Base-by-base conservation (phyloP, 169 alveolate genomes). In the Cryptosporidium andersoni region DNA sequence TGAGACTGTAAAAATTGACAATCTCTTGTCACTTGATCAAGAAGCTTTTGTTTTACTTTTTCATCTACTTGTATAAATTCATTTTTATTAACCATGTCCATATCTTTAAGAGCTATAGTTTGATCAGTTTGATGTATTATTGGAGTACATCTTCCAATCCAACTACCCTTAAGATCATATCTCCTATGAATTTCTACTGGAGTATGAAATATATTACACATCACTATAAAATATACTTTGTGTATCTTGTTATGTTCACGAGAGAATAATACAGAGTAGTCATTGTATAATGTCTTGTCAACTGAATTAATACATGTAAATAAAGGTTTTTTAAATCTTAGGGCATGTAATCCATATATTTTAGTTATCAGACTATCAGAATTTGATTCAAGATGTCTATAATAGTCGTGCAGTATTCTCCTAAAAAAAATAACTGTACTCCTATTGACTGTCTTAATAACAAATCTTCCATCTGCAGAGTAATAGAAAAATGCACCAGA, bases 401-500 rank as follows among this genome's bases (percentile, higher is more conserved):
- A 91, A 68, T 91, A 91, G 58, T 64, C 82, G 4, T 51, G 60
- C 81, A 91, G 52, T 36, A 89, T 58, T 48, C 91, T 80, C 43
- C 94, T 90, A 64, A 91, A 58, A 16, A 91, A 89, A 12, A 48
- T 14, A 3, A 91, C 93, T n/a, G 90, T 88, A 63, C 80, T 88
- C 74, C 80, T 81, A 25, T 85, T 67, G n/a, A 90, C 85, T 3
- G 85, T 74, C 34, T 74, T 74, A 40, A 92, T 82, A 56, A 95
- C 90, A 82, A 94, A 94, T 65, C 93, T 90, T 4, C 96, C 96
- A 74, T 95, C 96, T 52, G 96, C 93, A 1, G 99, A 95, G 88
- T 94, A 97, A 89, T 96, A 97, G 82, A 97, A 97, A 74, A 97
- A 95, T 8, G 98, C 93, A 9, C 99, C 99, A 81, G 98, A 93